Base-by-base conservation (phyloP, 129 eudicot genomes). In the Centella asiatica region DNA sequence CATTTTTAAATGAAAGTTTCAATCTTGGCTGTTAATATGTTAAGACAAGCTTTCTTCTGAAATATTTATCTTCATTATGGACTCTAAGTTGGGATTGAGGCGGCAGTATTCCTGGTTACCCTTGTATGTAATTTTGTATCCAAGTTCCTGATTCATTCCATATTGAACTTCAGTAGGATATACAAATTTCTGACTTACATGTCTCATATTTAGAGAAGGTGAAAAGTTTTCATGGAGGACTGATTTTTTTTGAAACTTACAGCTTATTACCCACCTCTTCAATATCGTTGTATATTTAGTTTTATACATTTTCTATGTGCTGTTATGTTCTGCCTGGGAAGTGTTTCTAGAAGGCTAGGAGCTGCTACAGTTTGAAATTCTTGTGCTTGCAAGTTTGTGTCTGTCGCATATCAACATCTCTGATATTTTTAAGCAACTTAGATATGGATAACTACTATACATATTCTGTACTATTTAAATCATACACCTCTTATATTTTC, bases 331-430 rank as follows among this genome's bases (percentile, higher is more conserved):
- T 42, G 13, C n/a, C 5, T 12, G 47, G 12, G 42, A 7, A 37
- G 42, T 37, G n/a, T n/a, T 37, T 37, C 42, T 37, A 37, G 42
- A 37, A 37, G 14, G 42, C 42, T 37, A 37, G 42, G 12, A 37
- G 12, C 42, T 6, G 8, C 12, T 1, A 11, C 5, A 42, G 4
- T n/a, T 42, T 42, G 18, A 22, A 34, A 4, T 2, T n/a, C n/a
- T 57, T 31, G 29, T 58, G 63, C 34, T 57, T 56, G 62, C 63
- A 34, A 22, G 63, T 42, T 42, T 42, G 17, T n/a, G 13, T 42
- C 15, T 2, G 47, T 11, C 47, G 13, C 17, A 15, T 42, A 42
- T 15, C 47, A 17, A 42, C n/a, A 2, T 37, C 42, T 37, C 4
- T n/a, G n/a, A n/a, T n/a, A n/a, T n/a, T n/a, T n/a, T n/a, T n/a